Evolutionary conservation across 139 green algal species (phyloP).

Genomic region (Tetratostichococcus sp.): DNA sequence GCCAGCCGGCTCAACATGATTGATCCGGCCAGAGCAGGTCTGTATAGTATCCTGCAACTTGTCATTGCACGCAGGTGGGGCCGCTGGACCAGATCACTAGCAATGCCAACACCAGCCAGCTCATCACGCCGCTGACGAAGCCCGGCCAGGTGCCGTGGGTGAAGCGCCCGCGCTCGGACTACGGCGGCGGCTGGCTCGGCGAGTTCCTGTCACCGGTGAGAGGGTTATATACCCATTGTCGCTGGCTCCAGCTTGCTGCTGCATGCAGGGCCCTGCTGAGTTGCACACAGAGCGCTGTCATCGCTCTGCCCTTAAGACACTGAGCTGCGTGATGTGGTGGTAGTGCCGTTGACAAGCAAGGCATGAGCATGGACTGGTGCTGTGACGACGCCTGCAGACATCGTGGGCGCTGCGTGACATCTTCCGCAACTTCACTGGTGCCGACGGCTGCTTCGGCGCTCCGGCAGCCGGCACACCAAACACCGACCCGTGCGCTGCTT

Average conservation of each 20-base stretch:
- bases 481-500: not conserved
- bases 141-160: not conserved
- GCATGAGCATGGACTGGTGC: not conserved
- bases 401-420: not conserved
- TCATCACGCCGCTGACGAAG: not conserved
- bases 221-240: too few species aligned
- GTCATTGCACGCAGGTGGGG: not conserved
- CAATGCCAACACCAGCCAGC: not conserved
- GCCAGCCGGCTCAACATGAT: too few species aligned
- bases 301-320: too few species aligned
- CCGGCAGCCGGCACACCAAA: not conserved
- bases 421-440: not conserved
- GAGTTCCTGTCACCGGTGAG: not conserved
- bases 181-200: not conserved
- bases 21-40: too few species aligned
- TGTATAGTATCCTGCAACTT: not conserved
- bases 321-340: too few species aligned
- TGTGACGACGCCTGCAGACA: not conserved
- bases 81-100: not conserved
- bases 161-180: not conserved
- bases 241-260: too few species aligned
- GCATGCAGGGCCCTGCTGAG: too few species aligned
- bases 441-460: not conserved
- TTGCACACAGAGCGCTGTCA: too few species aligned
- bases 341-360: not conserved